Evolutionary conservation across 1,284 basidiomycete species (phyloP).

Genomic region (Fistulinella cinereoalba): DNA sequence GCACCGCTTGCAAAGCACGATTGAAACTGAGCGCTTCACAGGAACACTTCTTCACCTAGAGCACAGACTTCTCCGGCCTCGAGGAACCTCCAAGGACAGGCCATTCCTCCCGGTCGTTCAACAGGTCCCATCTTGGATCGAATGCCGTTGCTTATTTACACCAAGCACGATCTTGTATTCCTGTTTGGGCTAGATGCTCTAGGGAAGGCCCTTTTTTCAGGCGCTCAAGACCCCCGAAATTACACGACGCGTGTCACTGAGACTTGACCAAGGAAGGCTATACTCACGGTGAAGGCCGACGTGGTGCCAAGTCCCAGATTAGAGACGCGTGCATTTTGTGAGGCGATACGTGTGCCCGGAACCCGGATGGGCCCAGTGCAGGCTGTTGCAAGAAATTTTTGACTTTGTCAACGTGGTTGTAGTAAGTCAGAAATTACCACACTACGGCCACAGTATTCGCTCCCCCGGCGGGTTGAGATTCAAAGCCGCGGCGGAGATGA

Average conservation of each 20-base stretch:
- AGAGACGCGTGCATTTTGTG: constrained; percentile 23
- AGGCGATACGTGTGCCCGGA: constrained; percentile 24
- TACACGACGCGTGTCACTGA: constrained; percentile 28
- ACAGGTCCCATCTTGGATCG: constrained; percentile 25
- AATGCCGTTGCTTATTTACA: constrained; percentile 24
- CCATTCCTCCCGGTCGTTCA: constrained; percentile 10
- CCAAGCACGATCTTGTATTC: constrained; percentile 20
- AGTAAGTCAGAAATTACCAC: constrained; percentile 9
- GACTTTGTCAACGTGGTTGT: constrained; percentile 8
- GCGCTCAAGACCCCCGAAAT: constrained; percentile 28
- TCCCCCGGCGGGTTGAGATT: constrained; percentile 11
- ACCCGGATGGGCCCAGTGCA: constrained; percentile 8
- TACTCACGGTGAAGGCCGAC: constrained; percentile 26
- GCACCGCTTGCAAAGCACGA: constrained; percentile 29
- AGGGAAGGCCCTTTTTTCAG: constrained; percentile 24
- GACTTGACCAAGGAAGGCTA: constrained; percentile 32
- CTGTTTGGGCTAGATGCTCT: constrained; percentile 28
- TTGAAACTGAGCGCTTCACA: constrained; percentile 31
- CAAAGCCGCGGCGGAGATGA: constrained; percentile 30
- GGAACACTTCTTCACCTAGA: constrained; percentile 18
- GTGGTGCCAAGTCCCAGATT: constrained; percentile 13
- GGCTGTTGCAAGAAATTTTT: constrained; percentile 16
- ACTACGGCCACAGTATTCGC: constrained; percentile 9
- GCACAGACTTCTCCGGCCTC: constrained; percentile 24
- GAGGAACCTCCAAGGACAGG: constrained; percentile 26